These are phyloP conservation scores for Podosphaera aphanis DNA, from an alignment of 2,329 filamentous ascomycete genomes.

Conservation along the genomic window DNA sequence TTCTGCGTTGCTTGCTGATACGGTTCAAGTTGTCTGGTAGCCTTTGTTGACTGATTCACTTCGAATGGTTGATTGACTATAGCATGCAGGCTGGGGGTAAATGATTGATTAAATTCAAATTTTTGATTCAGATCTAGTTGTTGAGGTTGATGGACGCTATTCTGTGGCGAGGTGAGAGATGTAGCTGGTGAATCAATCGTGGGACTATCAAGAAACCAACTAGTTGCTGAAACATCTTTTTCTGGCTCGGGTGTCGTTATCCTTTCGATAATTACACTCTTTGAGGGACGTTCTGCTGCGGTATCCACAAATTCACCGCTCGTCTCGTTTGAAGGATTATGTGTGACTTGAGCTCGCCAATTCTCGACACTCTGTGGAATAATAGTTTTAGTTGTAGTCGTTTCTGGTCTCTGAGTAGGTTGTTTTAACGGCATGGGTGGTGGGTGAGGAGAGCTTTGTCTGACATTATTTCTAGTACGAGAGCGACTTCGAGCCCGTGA, in stretches of 20 bases:
- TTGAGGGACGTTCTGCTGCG: background rate
- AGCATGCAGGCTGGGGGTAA: background rate
- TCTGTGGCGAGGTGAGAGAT: constrained; percentile 2
- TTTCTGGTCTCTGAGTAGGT: too few species aligned
- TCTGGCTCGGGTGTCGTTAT: constrained; percentile 1
- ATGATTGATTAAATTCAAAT: background rate
- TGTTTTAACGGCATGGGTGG: constrained; percentile 5
- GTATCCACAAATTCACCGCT: background rate
- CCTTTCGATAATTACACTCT: background rate
- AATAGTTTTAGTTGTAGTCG: background rate
- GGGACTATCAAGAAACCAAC: constrained; percentile 3
- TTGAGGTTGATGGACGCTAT: background rate
- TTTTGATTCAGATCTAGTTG: background rate
- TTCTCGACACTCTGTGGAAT: constrained; percentile 5
- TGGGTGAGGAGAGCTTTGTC: constrained; percentile 5
- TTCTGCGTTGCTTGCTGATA: background rate
- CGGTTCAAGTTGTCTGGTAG: too few species aligned
- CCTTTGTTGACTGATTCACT: background rate
- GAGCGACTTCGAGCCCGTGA: constrained; percentile 4
- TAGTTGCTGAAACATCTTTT: constrained; percentile 2
- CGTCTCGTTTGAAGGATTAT: background rate
- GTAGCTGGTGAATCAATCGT: constrained; percentile 1
- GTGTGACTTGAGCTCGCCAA: constrained; percentile 3
- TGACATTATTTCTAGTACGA: constrained; percentile 4
- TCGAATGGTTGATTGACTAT: background rate